Conservation (phyloP, 768 basidiomycete species). For the Agrocybe pediades region DNA sequence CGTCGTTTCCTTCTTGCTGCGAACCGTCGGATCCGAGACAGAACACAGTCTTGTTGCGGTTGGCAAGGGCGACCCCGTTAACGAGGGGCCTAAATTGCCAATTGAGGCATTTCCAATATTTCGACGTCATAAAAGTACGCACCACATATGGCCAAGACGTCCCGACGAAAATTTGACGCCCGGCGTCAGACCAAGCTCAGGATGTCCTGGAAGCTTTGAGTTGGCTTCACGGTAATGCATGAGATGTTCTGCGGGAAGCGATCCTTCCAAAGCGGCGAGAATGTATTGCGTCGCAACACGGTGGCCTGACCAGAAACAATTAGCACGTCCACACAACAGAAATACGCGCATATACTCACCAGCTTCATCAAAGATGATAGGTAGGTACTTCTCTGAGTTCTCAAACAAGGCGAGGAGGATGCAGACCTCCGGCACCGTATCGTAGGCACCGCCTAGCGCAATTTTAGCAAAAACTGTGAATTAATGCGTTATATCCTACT, state of each 20-base stretch:
- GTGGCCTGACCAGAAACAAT: conserved; percentile 53
- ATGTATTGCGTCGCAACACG: conserved; percentile 91
- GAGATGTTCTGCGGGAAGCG: conserved; percentile 72
- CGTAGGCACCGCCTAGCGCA: conserved; percentile 57
- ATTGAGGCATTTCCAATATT: background rate
- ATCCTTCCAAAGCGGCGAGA: conserved; percentile 74
- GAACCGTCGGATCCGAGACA: conserved; percentile 89
- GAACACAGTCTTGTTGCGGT: conserved; percentile 76
- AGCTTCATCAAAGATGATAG: conserved; percentile 80
- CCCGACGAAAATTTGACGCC: conserved; percentile 93
- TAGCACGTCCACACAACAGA: no score
- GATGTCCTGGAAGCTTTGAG: conserved; percentile 87
- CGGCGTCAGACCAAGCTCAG: conserved; percentile 88
- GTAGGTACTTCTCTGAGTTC: conserved; percentile 59
- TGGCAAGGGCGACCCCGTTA: conserved; percentile 82
- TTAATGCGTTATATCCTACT: conserved; percentile 8
- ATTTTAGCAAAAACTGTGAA: conserved; percentile 6
- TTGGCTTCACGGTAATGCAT: conserved; percentile 86
- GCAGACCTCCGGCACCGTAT: conserved; percentile 85
- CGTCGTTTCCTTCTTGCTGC: conserved; percentile 90
- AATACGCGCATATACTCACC: conserved; percentile 53
- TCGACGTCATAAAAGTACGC: conserved; percentile 13
- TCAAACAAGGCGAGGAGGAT: conserved; percentile 77
- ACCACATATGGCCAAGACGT: conserved; percentile 92
- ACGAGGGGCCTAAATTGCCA: conserved; percentile 58